Conservation (phyloP, 2,329 filamentous ascomycete species). For the Fusarium transvaalense region DNA sequence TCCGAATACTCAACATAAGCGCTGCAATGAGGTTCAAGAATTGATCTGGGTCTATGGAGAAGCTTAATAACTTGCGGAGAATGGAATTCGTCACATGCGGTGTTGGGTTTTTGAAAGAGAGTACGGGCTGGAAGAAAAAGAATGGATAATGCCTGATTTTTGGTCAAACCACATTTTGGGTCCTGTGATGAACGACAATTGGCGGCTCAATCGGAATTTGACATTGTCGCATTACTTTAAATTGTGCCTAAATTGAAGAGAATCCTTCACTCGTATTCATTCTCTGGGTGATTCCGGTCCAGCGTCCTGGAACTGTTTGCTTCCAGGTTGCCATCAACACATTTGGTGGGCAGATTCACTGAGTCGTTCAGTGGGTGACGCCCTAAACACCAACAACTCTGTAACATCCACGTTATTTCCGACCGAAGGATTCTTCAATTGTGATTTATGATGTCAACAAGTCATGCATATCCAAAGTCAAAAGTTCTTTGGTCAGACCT, state of each 20-base stretch:
- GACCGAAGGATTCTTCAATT: neutral
- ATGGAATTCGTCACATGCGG: constrained; percentile 16
- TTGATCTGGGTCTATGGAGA: constrained; percentile 16
- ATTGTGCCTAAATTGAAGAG: constrained; percentile 10
- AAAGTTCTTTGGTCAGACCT: neutral
- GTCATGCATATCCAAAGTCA: neutral
- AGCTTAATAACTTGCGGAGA: constrained; percentile 8
- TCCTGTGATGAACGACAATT: neutral
- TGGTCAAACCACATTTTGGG: constrained; percentile 3
- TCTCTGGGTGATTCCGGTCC: neutral
- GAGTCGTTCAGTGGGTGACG: neutral
- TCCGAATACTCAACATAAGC: constrained; percentile 31
- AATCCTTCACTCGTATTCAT: too few species aligned
- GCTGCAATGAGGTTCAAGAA: constrained; percentile 27
- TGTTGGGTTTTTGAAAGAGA: neutral
- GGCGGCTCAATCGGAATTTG: neutral
- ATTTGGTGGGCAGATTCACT: neutral
- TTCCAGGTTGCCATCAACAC: neutral
- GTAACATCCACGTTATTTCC: neutral
- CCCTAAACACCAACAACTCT: neutral
- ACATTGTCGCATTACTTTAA: neutral
- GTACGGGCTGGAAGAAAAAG: neutral
- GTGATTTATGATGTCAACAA: neutral
- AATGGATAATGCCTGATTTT: neutral
- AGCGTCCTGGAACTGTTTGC: neutral